Evolutionary conservation across 495 filamentous ascomycete species (phyloP).

Genomic region (Penicillium mononematosum): DNA sequence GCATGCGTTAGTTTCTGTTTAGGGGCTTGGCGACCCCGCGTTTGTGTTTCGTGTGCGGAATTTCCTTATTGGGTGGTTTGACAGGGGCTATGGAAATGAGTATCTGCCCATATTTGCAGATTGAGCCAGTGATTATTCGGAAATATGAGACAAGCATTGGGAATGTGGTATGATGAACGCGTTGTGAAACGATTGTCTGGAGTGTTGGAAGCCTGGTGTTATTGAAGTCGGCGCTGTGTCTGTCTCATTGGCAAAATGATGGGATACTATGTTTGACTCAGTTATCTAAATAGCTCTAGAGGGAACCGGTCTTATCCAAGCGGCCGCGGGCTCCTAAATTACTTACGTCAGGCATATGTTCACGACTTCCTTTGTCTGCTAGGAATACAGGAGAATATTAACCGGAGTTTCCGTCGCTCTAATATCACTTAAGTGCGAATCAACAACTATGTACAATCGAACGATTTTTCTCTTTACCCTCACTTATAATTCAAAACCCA

Average conservation of each 20-base stretch:
- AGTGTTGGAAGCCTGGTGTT: neutral
- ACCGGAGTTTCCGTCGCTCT: neutral
- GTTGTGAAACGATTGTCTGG: neutral
- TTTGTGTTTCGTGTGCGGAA: constrained; percentile 3
- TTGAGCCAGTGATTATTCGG: too few relatives aligned
- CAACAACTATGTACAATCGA: neutral
- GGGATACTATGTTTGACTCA: neutral
- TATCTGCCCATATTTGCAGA: neutral
- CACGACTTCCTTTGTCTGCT: neutral
- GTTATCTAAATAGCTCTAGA: neutral
- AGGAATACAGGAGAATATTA: neutral
- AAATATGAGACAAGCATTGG: too few relatives aligned
- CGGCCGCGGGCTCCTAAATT: too few relatives aligned
- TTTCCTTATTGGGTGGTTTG: neutral
- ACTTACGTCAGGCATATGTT: too few relatives aligned
- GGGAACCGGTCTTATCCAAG: too few relatives aligned
- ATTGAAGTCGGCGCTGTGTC: neutral
- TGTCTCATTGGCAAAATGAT: neutral
- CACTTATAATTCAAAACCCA: neutral
- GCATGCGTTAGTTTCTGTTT: constrained; percentile 11
- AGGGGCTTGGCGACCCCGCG: constrained; percentile 25
- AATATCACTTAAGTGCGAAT: neutral
- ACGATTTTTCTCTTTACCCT: neutral
- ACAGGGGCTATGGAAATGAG: neutral
- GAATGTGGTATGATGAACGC: neutral